Conservation (phyloP, 2,329 filamentous ascomycete species). For the Beauveria sp. region DNA sequence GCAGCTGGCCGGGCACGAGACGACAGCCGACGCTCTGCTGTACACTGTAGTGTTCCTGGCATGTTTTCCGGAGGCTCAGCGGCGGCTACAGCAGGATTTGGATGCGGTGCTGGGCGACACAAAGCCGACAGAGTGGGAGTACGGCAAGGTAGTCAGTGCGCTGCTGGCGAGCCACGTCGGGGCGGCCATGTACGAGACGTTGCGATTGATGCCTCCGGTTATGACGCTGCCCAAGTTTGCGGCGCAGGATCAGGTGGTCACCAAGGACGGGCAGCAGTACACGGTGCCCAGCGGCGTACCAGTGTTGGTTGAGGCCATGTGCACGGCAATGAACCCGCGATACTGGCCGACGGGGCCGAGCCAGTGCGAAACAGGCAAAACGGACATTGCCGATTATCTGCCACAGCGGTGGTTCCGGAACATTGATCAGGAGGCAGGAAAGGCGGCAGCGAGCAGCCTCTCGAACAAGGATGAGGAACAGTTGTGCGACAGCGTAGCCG, state of each 20-base stretch:
- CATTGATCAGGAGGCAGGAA: slow-evolving; percentile 17
- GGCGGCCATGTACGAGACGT: slow-evolving; percentile 69
- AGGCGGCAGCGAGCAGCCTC: slow-evolving; percentile 11
- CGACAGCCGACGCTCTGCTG: slow-evolving; percentile 67
- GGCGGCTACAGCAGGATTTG: slow-evolving; percentile 59
- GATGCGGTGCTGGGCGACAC: slow-evolving; percentile 54
- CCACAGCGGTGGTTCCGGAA: slow-evolving; percentile 64
- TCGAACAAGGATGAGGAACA: slow-evolving; percentile 31
- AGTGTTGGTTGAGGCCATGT: slow-evolving; percentile 49
- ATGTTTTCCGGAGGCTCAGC: slow-evolving; percentile 55
- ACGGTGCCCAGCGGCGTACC: slow-evolving; percentile 48
- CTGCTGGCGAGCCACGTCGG: slow-evolving; percentile 64
- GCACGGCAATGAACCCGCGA: slow-evolving; percentile 59
- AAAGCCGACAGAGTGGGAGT: slow-evolving; percentile 59
- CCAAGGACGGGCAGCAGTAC: slow-evolving; percentile 49
- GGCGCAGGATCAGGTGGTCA: slow-evolving; percentile 47
- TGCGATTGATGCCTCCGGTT: slow-evolving; percentile 66
- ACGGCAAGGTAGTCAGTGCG: slow-evolving; percentile 56
- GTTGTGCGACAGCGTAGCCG: slow-evolving; percentile 49
- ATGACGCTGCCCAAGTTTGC: slow-evolving; percentile 62
- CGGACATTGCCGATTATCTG: slow-evolving; percentile 60
- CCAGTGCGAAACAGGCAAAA: slow-evolving; percentile 30
- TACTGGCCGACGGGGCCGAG: slow-evolving; percentile 58
- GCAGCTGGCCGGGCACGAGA: slow-evolving; percentile 71
- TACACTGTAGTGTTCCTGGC: slow-evolving; percentile 64